Base-by-base conservation (phyloP, 805 yeast genomes). In the Starmerella scarabaei region DNA sequence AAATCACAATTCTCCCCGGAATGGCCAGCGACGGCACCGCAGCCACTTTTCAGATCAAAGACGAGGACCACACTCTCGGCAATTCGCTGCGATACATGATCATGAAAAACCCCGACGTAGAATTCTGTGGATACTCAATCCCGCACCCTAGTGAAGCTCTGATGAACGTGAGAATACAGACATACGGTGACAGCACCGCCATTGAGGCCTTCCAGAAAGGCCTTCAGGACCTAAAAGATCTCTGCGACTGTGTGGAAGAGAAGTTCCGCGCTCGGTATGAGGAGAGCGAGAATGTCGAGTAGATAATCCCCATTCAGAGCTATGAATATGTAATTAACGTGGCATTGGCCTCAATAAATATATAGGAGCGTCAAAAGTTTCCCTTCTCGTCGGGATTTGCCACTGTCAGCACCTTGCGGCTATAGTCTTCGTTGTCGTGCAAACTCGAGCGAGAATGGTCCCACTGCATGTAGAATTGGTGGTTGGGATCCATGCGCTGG, bases 41-140 rank as follows among this genome's bases (percentile, higher is more conserved):
- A 21, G 95, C 94, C 1, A 83, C 95, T 4, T 91, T 91, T 66
- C 94, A 88, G 62, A 79, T 91, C 45, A 59, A 74, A 24, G 91
- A 85, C 51, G 98, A 91, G 61, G 98, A 91, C 62, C 98, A 91
- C 59, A 91, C 98, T 1, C 64, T 91, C 37, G 98, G 98, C 19
- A 91, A 91, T 56, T 80, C 97, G 5, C 71, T 91, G 38, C 76
- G 96, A 59, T 86, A 85, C 62, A 76, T 88, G 58, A 84, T 91
- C 53, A 85, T 91, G 94, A 86, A 88, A 64, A 91, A 91, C 56
- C 95, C 96, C 29, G 93, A 85, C 50, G 98, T 91, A 20, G 98
- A 91, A 58, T 91, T 91, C 60, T 88, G 97, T 58, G 98, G 98
- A 41, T 91, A 91, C 64, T 84, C 96, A 33, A 91, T 91, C 51